Base-by-base conservation (phyloP, 129 eudicot species). In the Tagetes patula region DNA sequence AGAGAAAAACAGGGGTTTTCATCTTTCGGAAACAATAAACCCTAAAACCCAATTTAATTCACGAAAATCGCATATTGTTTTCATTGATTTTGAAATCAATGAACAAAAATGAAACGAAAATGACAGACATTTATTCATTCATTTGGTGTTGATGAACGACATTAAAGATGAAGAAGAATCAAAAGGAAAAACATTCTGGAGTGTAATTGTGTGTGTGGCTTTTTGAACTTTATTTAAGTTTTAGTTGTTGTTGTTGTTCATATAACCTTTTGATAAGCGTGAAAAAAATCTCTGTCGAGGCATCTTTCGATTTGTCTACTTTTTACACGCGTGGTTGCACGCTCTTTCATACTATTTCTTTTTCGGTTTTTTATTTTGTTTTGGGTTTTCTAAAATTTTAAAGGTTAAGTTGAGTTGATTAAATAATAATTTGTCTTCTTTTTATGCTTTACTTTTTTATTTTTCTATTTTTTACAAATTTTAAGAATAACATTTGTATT, bases 281-380 rank as follows among this genome's bases (percentile, higher is more conserved):
- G 82, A 62, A 79, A 79, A 69, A 79, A 72, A 64, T 72, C 69
- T 79, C 78, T 79, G 82, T 79, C 82, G 77, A 79, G 78, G 82
- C 82, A 79, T 79, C 82, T 79, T 72, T 78, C 72, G 73, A 71
- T 63, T 71, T 63, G 76, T 49, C 52, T 72, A 72, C 82, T 79
- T 79, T 79, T 79, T 72, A 72, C 82, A 79, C 74, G 82, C 82
- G 82, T 79, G 82, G 78, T 55, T 65, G 82, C 82, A 79, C 82
- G 47, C 82, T 79, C 82, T 72, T 79, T 73, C 76, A 77, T 77
- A 49, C 8, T 53, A 49, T 60, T 46, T 75, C 47, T 9, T 41
- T 37, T 39, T 69, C 43, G 36, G 11, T 37, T 67, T 76, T 41
- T n/a, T 33, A 31, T 32, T 43, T 55, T 52, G 40, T 66, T 27